Base-by-base conservation (phyloP, 2,329 filamentous ascomycete genomes). In the Fragosphaeria purpurea region DNA sequence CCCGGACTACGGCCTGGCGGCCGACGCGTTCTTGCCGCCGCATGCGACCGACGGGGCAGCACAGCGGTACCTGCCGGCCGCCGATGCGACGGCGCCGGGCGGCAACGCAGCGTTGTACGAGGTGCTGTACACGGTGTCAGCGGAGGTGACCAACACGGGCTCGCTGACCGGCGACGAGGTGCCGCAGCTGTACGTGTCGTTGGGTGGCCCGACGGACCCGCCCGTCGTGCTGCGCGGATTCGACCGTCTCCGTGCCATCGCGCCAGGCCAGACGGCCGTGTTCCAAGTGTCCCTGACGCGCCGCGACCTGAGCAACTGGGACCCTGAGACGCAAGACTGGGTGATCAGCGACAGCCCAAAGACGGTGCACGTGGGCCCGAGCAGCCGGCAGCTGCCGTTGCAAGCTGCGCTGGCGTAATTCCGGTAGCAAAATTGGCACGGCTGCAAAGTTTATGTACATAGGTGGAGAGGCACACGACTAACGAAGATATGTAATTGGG, bases 281-380 rank as follows among this genome's bases (percentile, higher is more conserved):
- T 94, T 93, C 71, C 73, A 66, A 1, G 82, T 79, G 0, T 76
- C 82, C 12, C 67, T 96, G 50, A 89, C 82, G 6, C 77, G 90
- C 40, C 81, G 88, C 51, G 91, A 96, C 62, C 58, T 96, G 50
- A 88, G 84, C 63, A 93, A 89, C 70, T 96, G 91, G 90, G 87
- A 95, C 58, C 71, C 78, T 1, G 73, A 62, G 1, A 64, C 69
- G n/a, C 90, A 96, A 73, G 83, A 96, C 71, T 97, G 91, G 90
- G 77, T 88, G 44, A 59, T 80, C n/a, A 72, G 68, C 7, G 58
- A 67, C 13, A 60, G 67, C 44, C 61, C 70, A 51, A 81, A 81
- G 71, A 78, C 64, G 50, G 71, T 77, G 10, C 77, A 64, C 54
- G 74, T 81, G 7, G 77, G 77, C 3, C 67, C 71, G 57, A 79